Evolutionary conservation across 768 basidiomycete species (phyloP).

Genomic region (Russula dissimulans): DNA sequence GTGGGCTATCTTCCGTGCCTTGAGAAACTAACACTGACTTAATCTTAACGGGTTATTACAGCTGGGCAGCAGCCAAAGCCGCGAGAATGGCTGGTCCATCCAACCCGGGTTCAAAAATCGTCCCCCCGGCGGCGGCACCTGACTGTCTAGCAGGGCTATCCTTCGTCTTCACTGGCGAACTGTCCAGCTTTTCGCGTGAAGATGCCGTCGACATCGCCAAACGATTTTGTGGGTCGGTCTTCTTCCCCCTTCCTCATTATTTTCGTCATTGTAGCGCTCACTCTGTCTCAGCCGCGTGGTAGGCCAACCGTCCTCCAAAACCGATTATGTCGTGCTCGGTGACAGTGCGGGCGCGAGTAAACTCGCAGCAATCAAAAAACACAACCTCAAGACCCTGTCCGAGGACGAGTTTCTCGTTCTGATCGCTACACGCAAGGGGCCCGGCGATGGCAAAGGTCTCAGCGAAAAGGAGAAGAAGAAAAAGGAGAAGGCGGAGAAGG

Average conservation of each 20-base stretch:
- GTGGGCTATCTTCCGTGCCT: conserved; percentile 20
- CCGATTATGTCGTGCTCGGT: conserved; percentile 83
- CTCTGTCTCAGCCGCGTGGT: conserved; percentile 61
- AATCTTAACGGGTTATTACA: conserved; percentile 16
- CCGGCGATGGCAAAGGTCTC: conserved; percentile 32
- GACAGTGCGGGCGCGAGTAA: conserved; percentile 84
- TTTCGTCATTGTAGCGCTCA: background rate
- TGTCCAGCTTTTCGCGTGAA: conserved; percentile 78
- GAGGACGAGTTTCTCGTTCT: conserved; percentile 86
- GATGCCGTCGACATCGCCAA: conserved; percentile 85
- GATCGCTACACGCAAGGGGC: conserved; percentile 62
- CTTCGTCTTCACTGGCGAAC: conserved; percentile 94
- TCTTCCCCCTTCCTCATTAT: background rate
- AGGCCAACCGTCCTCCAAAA: conserved; percentile 80
- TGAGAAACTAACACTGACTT: background rate
- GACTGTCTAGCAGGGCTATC: conserved; percentile 80
- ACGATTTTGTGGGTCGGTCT: conserved; percentile 77
- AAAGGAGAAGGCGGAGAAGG: conserved; percentile 68
- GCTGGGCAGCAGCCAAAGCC: conserved; percentile 47
- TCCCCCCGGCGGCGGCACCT: conserved; percentile 64
- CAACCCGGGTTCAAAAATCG: conserved; percentile 46
- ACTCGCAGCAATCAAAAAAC: conserved; percentile 77
- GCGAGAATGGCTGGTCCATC: conserved; percentile 52
- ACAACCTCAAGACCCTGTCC: conserved; percentile 59
- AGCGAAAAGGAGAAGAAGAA: conserved; percentile 81